These are phyloP conservation scores for Cryphonectria japonica DNA, from an alignment of 2,329 filamentous ascomycete genomes.

Conservation along the genomic window DNA sequence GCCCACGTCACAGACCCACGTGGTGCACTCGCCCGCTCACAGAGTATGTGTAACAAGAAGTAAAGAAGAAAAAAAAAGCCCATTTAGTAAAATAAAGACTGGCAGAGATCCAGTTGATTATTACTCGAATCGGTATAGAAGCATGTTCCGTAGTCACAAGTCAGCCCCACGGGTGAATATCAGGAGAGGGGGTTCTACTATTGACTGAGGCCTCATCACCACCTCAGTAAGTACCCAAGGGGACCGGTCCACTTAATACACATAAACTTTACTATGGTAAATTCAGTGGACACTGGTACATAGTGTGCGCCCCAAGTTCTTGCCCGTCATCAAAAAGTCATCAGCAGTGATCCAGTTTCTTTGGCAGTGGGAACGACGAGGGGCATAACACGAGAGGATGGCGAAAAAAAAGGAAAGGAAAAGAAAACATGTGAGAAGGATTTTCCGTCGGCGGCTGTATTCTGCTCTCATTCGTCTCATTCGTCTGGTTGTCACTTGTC, in stretches of 20 bases:
- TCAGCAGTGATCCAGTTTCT: background rate
- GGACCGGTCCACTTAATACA: background rate
- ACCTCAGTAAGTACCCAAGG: background rate
- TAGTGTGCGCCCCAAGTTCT: background rate
- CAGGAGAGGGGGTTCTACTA: background rate
- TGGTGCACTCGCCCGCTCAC: background rate
- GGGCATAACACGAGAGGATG: background rate
- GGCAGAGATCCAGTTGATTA: background rate
- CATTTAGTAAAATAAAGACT: background rate
- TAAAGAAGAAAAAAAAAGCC: background rate
- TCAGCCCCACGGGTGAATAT: background rate
- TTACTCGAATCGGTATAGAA: background rate
- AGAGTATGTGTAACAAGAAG: background rate
- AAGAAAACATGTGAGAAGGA: background rate
- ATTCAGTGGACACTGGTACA: background rate
- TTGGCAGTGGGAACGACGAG: background rate
- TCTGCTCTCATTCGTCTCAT: slow-evolving; percentile 11
- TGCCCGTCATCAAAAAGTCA: background rate
- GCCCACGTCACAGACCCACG: background rate
- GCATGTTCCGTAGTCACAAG: background rate
- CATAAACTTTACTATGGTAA: background rate
- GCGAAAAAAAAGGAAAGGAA: background rate
- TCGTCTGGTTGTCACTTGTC: slow-evolving; percentile 6
- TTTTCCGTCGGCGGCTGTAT: slow-evolving; percentile 1
- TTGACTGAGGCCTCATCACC: background rate